A percentile compares a stretch with the other conserved stretches of the same genome.
These are phyloP conservation scores for Kwoniella botswanensis DNA, from an alignment of 768 basidiomycete species.

Conservation along the genomic window DNA sequence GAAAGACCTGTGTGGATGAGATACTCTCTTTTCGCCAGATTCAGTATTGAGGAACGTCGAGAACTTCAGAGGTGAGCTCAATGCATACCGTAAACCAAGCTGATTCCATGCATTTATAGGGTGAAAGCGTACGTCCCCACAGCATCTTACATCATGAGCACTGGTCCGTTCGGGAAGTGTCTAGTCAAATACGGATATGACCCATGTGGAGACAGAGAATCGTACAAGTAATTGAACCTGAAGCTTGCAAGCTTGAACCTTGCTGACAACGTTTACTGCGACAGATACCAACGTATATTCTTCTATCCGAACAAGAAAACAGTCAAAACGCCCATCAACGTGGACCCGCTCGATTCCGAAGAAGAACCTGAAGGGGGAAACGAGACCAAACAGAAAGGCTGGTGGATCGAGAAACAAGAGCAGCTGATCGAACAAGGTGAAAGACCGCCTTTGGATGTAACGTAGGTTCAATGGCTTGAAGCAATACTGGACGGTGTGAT, in stretches of 20 bases:
- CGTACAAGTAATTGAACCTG: slow-evolving; percentile 67
- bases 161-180: slow-evolving; percentile 93
- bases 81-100: not conserved
- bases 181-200: slow-evolving; percentile 87
- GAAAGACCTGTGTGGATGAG: slow-evolving; percentile 88
- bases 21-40: slow-evolving; percentile 81
- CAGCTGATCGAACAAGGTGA: slow-evolving; percentile 25
- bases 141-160: slow-evolving; percentile 84
- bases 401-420: slow-evolving; percentile 42
- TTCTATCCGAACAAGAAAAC: slow-evolving; percentile 73
- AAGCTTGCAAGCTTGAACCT: not conserved
- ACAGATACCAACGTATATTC: slow-evolving; percentile 87
- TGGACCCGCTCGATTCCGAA: slow-evolving; percentile 28
- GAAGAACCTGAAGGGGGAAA: slow-evolving; percentile 30
- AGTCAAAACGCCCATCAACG: slow-evolving; percentile 53
- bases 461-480: slow-evolving; percentile 25
- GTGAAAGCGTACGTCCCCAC: slow-evolving; percentile 80
- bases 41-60: slow-evolving; percentile 69
- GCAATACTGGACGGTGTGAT: not conserved
- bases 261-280: not conserved
- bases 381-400: slow-evolving; percentile 17
- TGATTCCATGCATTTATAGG: slow-evolving; percentile 59
- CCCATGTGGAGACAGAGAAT: slow-evolving; percentile 73
- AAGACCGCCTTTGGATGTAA: slow-evolving; percentile 34
- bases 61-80: slow-evolving; percentile 73